Evolutionary conservation across 192 early-diverging fungal species (phyloP).

Genomic region (Thamnidium elegans): DNA sequence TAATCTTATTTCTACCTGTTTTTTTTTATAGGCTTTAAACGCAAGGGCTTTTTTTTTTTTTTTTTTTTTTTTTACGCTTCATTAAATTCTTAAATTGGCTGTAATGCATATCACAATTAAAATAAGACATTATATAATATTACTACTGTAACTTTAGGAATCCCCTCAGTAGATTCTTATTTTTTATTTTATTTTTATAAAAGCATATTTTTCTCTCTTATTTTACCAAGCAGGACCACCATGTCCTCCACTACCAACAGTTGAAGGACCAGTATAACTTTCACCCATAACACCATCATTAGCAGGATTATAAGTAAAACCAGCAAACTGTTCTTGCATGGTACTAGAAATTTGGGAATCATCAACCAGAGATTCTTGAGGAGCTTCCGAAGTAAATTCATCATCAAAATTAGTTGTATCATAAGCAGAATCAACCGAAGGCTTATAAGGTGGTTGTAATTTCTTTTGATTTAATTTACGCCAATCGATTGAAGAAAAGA

Average conservation of each 20-base stretch:
- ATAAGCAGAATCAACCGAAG: conserved; percentile 79
- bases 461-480: conserved; percentile 83
- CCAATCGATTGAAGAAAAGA: conserved; percentile 94
- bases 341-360: conserved; percentile 81
- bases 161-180: too few species aligned
- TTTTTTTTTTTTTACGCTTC: too few species aligned
- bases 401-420: conserved; percentile 99
- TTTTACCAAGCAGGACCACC: conserved; percentile 19
- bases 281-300: conserved; percentile 69
- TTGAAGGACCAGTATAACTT: conserved; percentile 27
- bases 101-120: too few species aligned
- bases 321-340: conserved; percentile 92
- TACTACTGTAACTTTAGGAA: too few species aligned
- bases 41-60: too few species aligned
- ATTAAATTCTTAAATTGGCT: too few species aligned
- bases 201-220: not conserved
- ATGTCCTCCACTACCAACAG: conserved; percentile 6
- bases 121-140: too few species aligned
- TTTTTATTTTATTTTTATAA: too few species aligned
- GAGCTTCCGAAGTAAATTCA: conserved; percentile 93
- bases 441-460: conserved; percentile 91
- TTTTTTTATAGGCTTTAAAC: too few species aligned
- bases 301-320: conserved; percentile 85
- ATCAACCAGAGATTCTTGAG: conserved; percentile 84
- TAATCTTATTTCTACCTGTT: too few species aligned